Evolutionary conservation across 2,329 filamentous ascomycete species (phyloP).

Genomic region (Polytolypa hystricis): DNA sequence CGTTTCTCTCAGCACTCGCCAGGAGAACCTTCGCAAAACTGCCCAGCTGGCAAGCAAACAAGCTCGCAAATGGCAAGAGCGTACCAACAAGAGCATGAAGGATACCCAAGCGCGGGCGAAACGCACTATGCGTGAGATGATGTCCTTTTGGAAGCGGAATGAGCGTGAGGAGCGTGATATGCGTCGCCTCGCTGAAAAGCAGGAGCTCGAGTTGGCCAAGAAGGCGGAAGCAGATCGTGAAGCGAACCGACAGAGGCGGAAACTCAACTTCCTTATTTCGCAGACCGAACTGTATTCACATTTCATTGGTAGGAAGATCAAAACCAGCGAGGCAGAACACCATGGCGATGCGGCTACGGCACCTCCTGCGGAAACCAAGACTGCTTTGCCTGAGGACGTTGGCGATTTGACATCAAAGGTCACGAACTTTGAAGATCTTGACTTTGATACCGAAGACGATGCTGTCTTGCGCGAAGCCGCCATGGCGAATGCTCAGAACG

Average conservation of each 20-base stretch:
- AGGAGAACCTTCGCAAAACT: conserved; percentile 96
- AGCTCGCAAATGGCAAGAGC: conserved; percentile 90
- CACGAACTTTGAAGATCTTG: conserved; percentile 85
- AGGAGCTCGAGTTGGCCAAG: conserved; percentile 92
- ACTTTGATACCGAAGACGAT: conserved; percentile 94
- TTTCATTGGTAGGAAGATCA: conserved; percentile 99
- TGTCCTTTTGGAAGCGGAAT: conserved; percentile 98
- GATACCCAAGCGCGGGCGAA: conserved; percentile 95
- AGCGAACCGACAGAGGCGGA: conserved; percentile 92
- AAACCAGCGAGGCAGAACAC: conserved; percentile 90
- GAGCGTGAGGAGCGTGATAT: conserved; percentile 93
- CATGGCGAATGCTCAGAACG: conserved; percentile 90
- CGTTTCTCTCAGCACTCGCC: conserved; percentile 73
- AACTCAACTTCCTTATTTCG: conserved; percentile 98
- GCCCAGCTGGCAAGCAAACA: conserved; percentile 95
- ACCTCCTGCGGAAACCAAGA: conserved; percentile 35
- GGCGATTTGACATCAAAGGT: conserved; percentile 55
- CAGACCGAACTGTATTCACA: conserved; percentile 98
- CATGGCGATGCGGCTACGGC: conserved; percentile 56
- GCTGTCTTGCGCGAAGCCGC: conserved; percentile 68
- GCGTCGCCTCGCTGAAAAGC: conserved; percentile 84
- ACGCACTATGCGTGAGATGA: conserved; percentile 98
- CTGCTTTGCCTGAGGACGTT: conserved; percentile 33
- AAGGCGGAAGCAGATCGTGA: conserved; percentile 96
- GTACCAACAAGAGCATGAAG: conserved; percentile 97